A percentile compares a stretch with the other conserved stretches of the same genome.
These are phyloP conservation scores for Hydrangea macrophylla DNA, from an alignment of 148 eudicot species.

Conservation along the genomic window DNA sequence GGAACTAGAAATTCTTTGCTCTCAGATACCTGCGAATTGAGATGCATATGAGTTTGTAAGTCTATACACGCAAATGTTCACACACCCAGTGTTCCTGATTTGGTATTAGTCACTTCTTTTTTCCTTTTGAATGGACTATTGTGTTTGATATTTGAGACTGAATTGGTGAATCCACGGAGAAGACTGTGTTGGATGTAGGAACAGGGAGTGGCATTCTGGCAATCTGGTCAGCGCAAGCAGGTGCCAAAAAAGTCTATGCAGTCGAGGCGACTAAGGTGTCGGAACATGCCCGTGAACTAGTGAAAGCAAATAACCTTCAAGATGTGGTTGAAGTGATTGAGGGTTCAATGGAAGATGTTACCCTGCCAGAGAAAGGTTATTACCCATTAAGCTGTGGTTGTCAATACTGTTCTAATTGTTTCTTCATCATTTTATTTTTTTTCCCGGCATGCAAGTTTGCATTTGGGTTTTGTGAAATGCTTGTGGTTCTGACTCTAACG, in stretches of 20 bases:
- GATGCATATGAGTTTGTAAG: background rate
- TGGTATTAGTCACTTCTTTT: background rate
- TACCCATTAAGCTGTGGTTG: conserved; percentile 3
- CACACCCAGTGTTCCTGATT: background rate
- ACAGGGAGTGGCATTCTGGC: conserved; percentile 99
- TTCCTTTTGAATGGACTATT: conserved; percentile 2
- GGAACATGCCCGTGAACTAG: conserved; percentile 86
- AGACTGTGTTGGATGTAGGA: conserved; percentile 97
- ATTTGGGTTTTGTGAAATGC: background rate
- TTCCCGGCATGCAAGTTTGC: conserved; percentile 3
- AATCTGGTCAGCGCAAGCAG: conserved; percentile 99
- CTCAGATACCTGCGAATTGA: background rate
- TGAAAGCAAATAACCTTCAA: conserved; percentile 76
- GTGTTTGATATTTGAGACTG: conserved; percentile 19
- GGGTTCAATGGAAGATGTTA: conserved; percentile 84
- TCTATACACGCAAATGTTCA: background rate
- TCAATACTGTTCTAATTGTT: background rate
- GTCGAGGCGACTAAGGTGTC: conserved; percentile 98
- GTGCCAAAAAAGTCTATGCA: conserved; percentile 95
- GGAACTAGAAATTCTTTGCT: background rate
- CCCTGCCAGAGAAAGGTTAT: conserved; percentile 87
- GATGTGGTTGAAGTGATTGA: conserved; percentile 85
- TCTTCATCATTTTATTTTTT: background rate
- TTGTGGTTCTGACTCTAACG: conserved; percentile 5
- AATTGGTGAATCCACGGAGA: conserved; percentile 31